phyloP scores from a whole-genome alignment of 352 stramenopile genomes.

The Hyaloperonospora arabidopsidis region DNA sequence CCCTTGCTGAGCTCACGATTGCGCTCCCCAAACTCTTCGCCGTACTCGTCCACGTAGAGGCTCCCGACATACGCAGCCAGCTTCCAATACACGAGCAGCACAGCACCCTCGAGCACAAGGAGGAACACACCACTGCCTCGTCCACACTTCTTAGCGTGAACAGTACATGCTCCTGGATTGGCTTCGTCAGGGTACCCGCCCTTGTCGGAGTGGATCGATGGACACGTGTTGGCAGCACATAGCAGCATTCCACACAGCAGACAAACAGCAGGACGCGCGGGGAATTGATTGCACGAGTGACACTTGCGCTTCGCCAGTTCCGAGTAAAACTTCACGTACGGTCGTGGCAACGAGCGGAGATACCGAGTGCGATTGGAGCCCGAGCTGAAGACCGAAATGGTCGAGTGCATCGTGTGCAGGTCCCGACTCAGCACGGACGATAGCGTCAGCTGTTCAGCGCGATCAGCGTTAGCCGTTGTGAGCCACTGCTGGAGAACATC shows the following conservation, averaged over 20 bases:
- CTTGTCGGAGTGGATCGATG: constrained; percentile 62
- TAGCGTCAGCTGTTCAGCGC: constrained; percentile 27
- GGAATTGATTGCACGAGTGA: constrained; percentile 66
- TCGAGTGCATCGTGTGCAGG: constrained; percentile 71
- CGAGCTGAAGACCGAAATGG: constrained; percentile 63
- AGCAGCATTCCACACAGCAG: constrained; percentile 75
- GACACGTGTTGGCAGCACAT: constrained; percentile 76
- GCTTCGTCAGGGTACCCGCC: constrained; percentile 65
- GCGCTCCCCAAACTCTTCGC: constrained; percentile 80
- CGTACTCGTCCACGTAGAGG: constrained; percentile 84
- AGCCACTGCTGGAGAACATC: constrained; percentile 70
- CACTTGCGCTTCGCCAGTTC: constrained; percentile 77
- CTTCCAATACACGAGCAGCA: constrained; percentile 84
- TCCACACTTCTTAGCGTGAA: constrained; percentile 82
- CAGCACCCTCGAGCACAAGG: constrained; percentile 72
- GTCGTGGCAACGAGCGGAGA: constrained; percentile 55
- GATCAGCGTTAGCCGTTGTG: constrained; percentile 47
- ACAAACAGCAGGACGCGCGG: constrained; percentile 73
- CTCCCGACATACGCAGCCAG: constrained; percentile 75
- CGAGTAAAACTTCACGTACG: constrained; percentile 83
- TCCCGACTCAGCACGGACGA: constrained; percentile 47
- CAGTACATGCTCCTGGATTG: constrained; percentile 72
- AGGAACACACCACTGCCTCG: constrained; percentile 78
- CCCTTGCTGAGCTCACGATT: constrained; percentile 78
- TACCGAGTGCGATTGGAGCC: constrained; percentile 61